Evolutionary conservation across 139 green algal species (phyloP).

Genomic region (Chlamydomonas sp.): DNA sequence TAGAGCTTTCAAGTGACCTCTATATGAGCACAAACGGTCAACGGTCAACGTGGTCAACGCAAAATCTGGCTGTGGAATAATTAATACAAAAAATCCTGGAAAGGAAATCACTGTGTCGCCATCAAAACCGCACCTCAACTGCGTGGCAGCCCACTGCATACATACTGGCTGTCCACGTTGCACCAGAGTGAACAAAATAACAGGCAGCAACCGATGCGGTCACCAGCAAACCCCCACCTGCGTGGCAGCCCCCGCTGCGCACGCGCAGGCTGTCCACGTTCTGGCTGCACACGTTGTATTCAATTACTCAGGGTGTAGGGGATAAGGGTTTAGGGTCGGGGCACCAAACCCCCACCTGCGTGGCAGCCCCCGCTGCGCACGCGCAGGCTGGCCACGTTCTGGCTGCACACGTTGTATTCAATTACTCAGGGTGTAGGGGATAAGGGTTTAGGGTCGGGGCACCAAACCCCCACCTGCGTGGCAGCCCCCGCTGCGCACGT

Average conservation of each 20-base stretch:
- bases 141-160: constrained; percentile 82
- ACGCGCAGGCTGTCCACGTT: constrained; percentile 90
- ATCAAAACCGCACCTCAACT: constrained; percentile 38
- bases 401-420: constrained; percentile 54
- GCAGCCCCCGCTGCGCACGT: constrained; percentile 66
- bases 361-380: constrained; percentile 66
- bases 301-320: no score
- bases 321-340: no score
- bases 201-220: no score
- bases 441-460: no score
- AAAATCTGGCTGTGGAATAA: no score
- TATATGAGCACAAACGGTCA: no score
- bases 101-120: no score
- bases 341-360: constrained; percentile 4
- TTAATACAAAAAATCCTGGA: no score
- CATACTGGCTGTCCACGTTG: constrained; percentile 66
- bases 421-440: no score
- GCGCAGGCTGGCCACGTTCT: constrained; percentile 90
- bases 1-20: no score
- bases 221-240: constrained; percentile 26
- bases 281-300: constrained; percentile 58
- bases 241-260: constrained; percentile 62
- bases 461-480: constrained; percentile 25
- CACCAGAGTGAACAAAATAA: no score
- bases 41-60: no score